These are phyloP conservation scores for Zygosaccharomyces pseudobailii DNA, from an alignment of 1,139 yeast species.

Conservation along the genomic window DNA sequence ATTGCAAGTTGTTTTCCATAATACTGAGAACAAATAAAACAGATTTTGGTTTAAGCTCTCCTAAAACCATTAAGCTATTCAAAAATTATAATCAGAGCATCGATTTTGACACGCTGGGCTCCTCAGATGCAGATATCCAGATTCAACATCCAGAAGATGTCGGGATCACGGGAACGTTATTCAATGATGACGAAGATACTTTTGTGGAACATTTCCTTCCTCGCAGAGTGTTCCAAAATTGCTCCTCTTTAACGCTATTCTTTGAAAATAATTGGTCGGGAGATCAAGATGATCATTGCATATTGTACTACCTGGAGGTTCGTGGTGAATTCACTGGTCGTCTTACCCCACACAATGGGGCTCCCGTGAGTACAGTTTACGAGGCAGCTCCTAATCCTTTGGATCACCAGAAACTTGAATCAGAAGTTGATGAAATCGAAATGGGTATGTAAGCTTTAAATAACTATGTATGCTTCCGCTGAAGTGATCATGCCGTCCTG, in stretches of 20 bases:
- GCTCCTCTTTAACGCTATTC: slow-evolving; percentile 62
- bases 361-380: slow-evolving; percentile 57
- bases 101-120: slow-evolving; percentile 63
- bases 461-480: not conserved
- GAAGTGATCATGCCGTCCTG: not conserved
- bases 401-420: slow-evolving; percentile 60
- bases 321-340: slow-evolving; percentile 70
- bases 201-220: slow-evolving; percentile 84
- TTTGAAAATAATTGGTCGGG: slow-evolving; percentile 55
- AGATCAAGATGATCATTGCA: slow-evolving; percentile 58
- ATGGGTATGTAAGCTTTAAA: slow-evolving; percentile 10
- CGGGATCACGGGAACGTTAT: slow-evolving; percentile 32
- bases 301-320: slow-evolving; percentile 67
- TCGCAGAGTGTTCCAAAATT: slow-evolving; percentile 66
- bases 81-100: slow-evolving; percentile 58
- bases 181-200: slow-evolving; percentile 43
- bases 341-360: slow-evolving; percentile 42
- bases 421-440: slow-evolving; percentile 15
- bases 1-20: slow-evolving; percentile 69
- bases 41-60: slow-evolving; percentile 46
- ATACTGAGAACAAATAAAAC: slow-evolving; percentile 64
- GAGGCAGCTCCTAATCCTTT: slow-evolving; percentile 92
- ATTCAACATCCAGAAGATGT: slow-evolving; percentile 66
- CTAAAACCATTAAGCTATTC: slow-evolving; percentile 62
- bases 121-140: slow-evolving; percentile 47